These are phyloP conservation scores for Elsinoe perseae DNA, from an alignment of 2,329 filamentous ascomycete species.

Conservation along the genomic window DNA sequence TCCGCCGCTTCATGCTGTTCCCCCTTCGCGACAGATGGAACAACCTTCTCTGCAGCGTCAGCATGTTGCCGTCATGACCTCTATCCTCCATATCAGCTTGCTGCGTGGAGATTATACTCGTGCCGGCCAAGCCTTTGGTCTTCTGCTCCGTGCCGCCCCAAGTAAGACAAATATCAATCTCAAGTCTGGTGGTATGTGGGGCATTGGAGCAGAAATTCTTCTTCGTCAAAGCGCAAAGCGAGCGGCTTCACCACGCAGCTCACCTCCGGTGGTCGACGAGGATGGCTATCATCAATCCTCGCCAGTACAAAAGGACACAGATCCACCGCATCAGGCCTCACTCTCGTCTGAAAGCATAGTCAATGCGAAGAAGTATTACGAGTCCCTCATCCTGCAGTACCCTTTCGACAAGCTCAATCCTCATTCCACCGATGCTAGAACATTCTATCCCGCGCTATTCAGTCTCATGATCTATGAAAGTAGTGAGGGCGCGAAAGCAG, in stretches of 20 bases:
- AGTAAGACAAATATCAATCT: conserved; percentile 56
- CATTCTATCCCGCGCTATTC: conserved; percentile 77
- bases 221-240: conserved; percentile 44
- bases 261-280: no score
- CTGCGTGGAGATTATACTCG: conserved; percentile 61
- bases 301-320: conserved; percentile 7
- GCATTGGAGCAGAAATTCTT: conserved; percentile 74
- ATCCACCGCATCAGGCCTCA: background rate
- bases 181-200: conserved; percentile 65
- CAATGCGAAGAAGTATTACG: conserved; percentile 62
- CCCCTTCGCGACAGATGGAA: conserved; percentile 7
- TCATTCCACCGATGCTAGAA: conserved; percentile 54
- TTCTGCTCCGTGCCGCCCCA: conserved; percentile 59
- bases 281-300: background rate
- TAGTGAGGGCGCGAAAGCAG: conserved; percentile 50
- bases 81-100: conserved; percentile 65
- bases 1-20: conserved; percentile 34
- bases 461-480: conserved; percentile 72
- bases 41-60: conserved; percentile 35
- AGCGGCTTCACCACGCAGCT: background rate
- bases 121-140: conserved; percentile 65
- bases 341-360: conserved; percentile 43
- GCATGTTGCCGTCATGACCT: conserved; percentile 60
- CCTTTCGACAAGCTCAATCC: conserved; percentile 58
- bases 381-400: conserved; percentile 68